phyloP scores from a whole-genome alignment of 2,329 filamentous ascomycete species.

The Neurospora sp. region DNA sequence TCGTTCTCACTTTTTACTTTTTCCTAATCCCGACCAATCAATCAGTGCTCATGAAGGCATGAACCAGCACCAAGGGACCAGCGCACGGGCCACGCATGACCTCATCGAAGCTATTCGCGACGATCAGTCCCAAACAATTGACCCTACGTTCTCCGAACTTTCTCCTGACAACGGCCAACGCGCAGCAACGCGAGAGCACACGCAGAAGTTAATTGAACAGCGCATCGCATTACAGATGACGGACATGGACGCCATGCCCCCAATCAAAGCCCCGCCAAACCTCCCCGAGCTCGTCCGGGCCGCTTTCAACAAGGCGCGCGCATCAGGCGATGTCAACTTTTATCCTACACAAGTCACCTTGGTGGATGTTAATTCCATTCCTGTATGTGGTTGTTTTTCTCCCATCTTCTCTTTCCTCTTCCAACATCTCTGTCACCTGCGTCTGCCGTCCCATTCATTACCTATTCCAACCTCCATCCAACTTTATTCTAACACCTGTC shows the following conservation, averaged over 20 bases:
- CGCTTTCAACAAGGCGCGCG: slow-evolving; percentile 37
- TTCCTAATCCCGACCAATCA: too few relatives aligned
- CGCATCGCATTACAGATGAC: slow-evolving; percentile 8
- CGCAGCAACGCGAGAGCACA: neutral
- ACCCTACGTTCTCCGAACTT: slow-evolving; percentile 4
- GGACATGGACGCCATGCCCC: too few relatives aligned
- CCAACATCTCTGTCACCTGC: too few relatives aligned
- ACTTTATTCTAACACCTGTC: neutral
- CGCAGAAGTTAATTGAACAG: neutral
- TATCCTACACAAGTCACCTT: slow-evolving; percentile 44
- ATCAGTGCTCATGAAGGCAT: neutral
- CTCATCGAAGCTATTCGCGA: slow-evolving; percentile 20
- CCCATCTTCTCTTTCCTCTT: too few relatives aligned
- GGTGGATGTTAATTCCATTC: slow-evolving; percentile 31
- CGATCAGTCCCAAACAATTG: neutral
- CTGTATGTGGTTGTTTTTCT: slow-evolving; percentile 21
- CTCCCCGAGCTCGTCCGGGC: slow-evolving; percentile 41
- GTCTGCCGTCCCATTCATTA: neutral
- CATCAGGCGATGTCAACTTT: slow-evolving; percentile 40
- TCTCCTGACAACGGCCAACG: neutral
- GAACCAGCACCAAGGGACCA: neutral
- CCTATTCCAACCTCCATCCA: neutral
- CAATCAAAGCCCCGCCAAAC: slow-evolving; percentile 31
- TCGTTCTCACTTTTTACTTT: neutral
- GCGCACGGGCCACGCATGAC: slow-evolving; percentile 18